phyloP scores from a whole-genome alignment of 164 flowering plant species.

The Pachysandra terminalis region DNA sequence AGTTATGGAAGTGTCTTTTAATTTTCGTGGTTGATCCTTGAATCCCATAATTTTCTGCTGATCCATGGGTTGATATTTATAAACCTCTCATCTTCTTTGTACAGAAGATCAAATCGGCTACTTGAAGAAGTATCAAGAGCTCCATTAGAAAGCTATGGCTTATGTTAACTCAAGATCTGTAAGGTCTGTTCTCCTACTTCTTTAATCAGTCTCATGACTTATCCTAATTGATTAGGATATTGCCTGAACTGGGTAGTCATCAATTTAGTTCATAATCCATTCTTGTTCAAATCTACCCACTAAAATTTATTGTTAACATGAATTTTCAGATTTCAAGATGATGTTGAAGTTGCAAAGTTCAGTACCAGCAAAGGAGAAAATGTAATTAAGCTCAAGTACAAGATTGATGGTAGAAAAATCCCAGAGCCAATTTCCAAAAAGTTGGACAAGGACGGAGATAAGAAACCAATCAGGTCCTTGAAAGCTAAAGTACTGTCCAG shows the following conservation, averaged over 20 bases:
- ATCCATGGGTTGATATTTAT: constrained; percentile 3
- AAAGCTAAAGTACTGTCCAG: constrained; percentile 75
- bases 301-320: too few relatives aligned
- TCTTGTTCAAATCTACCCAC: background rate
- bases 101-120: constrained; percentile 8
- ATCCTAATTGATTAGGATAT: too few relatives aligned
- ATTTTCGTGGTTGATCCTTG: constrained; percentile 18
- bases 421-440: constrained; percentile 30
- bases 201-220: too few relatives aligned
- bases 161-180: constrained; percentile 33
- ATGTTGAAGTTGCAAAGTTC: constrained; percentile 34
- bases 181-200: constrained; percentile 27
- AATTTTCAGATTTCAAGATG: constrained; percentile 59
- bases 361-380: constrained; percentile 29
- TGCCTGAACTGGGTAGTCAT: too few relatives aligned
- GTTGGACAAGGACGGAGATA: constrained; percentile 14
- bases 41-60: constrained; percentile 13
- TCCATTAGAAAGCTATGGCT: constrained; percentile 28
- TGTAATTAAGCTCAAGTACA: constrained; percentile 38
- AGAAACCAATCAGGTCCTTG: constrained; percentile 36
- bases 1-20: constrained; percentile 13
- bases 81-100: constrained; percentile 10
- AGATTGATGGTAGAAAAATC: constrained; percentile 41
- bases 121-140: constrained; percentile 5
- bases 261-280: background rate